Evolutionary conservation across 1,284 basidiomycete genomes (phyloP).

Genomic region (Spongiforma sp.): DNA sequence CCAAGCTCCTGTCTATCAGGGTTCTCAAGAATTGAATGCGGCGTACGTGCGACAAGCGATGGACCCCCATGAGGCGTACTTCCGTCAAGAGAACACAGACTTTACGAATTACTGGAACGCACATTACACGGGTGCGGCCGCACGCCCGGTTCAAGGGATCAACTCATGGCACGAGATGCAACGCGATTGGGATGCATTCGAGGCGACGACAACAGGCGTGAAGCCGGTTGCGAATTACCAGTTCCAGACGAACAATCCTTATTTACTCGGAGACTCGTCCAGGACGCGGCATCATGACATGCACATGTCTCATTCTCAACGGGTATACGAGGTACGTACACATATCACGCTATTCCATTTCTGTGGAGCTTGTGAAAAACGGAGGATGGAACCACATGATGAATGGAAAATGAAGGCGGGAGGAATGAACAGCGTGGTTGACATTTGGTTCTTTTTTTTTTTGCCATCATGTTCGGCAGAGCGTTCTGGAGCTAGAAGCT

Average conservation of each 20-base stretch:
- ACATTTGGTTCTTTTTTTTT: constrained; percentile 13
- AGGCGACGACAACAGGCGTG: constrained; percentile 70
- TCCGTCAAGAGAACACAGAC: constrained; percentile 72
- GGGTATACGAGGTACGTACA: constrained; percentile 63
- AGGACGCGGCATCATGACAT: constrained; percentile 59
- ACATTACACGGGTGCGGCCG: constrained; percentile 27
- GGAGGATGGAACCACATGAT: constrained; percentile 8
- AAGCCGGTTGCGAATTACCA: constrained; percentile 66
- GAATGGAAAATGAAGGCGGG: not conserved
- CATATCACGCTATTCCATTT: constrained; percentile 20
- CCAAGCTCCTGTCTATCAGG: constrained; percentile 16
- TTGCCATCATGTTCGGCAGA: constrained; percentile 50
- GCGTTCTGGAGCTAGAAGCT: constrained; percentile 89
- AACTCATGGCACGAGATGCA: constrained; percentile 69
- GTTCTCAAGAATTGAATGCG: constrained; percentile 27
- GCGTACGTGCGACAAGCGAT: constrained; percentile 38
- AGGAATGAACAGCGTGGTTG: constrained; percentile 16
- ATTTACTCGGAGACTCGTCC: constrained; percentile 63
- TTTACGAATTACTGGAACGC: constrained; percentile 64
- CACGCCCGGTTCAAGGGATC: constrained; percentile 9
- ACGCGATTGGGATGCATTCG: constrained; percentile 83
- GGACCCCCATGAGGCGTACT: constrained; percentile 69
- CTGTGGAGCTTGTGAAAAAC: constrained; percentile 2
- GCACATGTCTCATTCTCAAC: constrained; percentile 49
- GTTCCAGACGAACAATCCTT: constrained; percentile 87